Base-by-base conservation (phyloP, 768 basidiomycete genomes). In the Kwoniella sp. region DNA sequence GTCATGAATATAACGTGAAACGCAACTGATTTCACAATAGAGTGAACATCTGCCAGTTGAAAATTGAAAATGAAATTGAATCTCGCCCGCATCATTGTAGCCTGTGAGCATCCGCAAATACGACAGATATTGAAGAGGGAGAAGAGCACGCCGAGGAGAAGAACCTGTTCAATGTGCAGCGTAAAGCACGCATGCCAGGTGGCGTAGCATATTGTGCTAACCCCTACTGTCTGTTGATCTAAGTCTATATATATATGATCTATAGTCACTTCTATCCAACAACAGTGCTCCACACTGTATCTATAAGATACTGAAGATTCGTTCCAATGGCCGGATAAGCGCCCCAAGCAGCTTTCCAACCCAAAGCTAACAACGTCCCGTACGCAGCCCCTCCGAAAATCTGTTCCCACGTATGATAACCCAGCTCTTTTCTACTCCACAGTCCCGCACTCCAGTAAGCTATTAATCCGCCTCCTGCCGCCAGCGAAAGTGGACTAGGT, bases 381-480 rank as follows among this genome's bases (percentile, higher is more conserved):
- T 72, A 58, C 12, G 44, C 36, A 3, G 50, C 68, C 1, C 77
- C 77, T 22, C 49, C 77, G 2, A 71, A 17, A 7, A 76, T 64
- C 54, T 80, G 79, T 21, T 50, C 24, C 26, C 29, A 62, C 1
- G 75, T 79, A 68, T 80, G 79, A 68, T 80, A 79, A 1, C 79
- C 79, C 56, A 79, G 24, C 50, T 70, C 58, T 19, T 76, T 67
- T 7, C 79, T 36, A 50, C 66, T 68, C 72, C 72, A 76, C 15
- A 72, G 21, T 36, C 78, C 77, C 49, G 66, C 47, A n/a, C 40
- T 40, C 68, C 74, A 76, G 55, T 64, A 71, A 1, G 24, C 60
- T 2, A 56, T 40, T 2, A 76, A 13, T 1, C 55, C 59, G 7
- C 58, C 10, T 33, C 37, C 49, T 15, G 30, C 24, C 21, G 46